These are phyloP conservation scores for Aeschynomene evenia DNA, from an alignment of 306 rosid species.

Conservation along the genomic window DNA sequence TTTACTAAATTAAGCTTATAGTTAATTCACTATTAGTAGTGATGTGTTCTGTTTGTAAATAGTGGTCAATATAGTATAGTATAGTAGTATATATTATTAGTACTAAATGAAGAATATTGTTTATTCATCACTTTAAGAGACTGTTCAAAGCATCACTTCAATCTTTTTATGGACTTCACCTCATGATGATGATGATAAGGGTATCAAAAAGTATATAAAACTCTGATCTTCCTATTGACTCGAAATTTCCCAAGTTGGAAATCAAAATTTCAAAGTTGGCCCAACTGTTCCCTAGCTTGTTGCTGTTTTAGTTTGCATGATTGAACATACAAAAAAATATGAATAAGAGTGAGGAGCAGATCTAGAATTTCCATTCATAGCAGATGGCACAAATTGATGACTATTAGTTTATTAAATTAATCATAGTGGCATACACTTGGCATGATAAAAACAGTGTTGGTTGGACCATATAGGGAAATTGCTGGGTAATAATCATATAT, in stretches of 20 bases:
- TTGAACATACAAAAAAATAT: neutral
- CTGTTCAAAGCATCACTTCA: neutral
- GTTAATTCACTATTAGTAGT: neutral
- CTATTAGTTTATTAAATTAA: too few relatives aligned
- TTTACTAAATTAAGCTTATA: neutral
- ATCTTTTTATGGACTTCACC: neutral
- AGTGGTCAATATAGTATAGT: neutral
- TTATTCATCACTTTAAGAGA: too few relatives aligned
- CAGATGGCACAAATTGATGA: conserved; percentile 13
- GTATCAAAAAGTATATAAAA: neutral
- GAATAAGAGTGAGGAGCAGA: neutral
- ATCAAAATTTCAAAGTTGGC: neutral
- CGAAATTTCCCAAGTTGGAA: neutral
- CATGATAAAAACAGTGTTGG: neutral
- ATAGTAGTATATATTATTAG: neutral
- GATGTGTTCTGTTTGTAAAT: neutral
- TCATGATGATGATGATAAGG: too few relatives aligned
- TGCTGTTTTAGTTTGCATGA: too few relatives aligned
- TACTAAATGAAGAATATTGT: neutral
- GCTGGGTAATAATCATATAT: neutral
- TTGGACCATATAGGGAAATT: neutral
- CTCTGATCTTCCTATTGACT: neutral
- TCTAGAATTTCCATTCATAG: conserved; percentile 30
- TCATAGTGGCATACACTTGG: conserved; percentile 36
- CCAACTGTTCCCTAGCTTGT: neutral